These are phyloP conservation scores for Pseudogymnoascus sp. DNA, from an alignment of 2,329 filamentous ascomycete species.

Conservation along the genomic window DNA sequence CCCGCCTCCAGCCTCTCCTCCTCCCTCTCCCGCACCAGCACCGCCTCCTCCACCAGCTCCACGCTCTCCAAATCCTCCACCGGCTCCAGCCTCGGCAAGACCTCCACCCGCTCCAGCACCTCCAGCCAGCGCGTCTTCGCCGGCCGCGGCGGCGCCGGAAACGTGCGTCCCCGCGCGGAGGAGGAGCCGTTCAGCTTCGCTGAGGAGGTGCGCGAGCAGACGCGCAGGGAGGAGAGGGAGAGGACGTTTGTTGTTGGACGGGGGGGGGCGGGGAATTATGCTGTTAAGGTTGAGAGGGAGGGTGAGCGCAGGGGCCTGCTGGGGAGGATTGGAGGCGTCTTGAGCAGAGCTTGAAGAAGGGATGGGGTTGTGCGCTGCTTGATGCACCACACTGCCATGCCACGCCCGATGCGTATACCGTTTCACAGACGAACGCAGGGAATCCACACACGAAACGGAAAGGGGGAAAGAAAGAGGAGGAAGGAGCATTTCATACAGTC, in stretches of 20 bases:
- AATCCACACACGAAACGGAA: neutral
- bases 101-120: constrained; percentile 16
- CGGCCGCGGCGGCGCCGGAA: constrained; percentile 27
- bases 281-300: neutral
- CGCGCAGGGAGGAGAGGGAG: constrained; percentile 22
- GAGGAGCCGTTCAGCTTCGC: constrained; percentile 26
- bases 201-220: constrained; percentile 25
- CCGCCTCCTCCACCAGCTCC: constrained; percentile 20
- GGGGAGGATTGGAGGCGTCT: neutral
- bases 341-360: neutral
- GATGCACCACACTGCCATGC: neutral
- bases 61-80: constrained; percentile 21
- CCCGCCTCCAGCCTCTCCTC: constrained; percentile 10
- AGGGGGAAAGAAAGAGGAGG: neutral
- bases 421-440: neutral
- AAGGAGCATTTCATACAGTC: neutral
- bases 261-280: constrained; percentile 26
- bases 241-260: constrained; percentile 24
- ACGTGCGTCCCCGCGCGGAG: constrained; percentile 22
- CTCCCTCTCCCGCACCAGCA: neutral
- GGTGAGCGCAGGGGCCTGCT: neutral
- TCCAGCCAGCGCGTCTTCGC: neutral
- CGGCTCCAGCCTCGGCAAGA: constrained; percentile 17
- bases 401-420: neutral
- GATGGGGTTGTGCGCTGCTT: neutral